phyloP scores from a whole-genome alignment of 1,139 yeast species.

The Taphrina sp. region DNA sequence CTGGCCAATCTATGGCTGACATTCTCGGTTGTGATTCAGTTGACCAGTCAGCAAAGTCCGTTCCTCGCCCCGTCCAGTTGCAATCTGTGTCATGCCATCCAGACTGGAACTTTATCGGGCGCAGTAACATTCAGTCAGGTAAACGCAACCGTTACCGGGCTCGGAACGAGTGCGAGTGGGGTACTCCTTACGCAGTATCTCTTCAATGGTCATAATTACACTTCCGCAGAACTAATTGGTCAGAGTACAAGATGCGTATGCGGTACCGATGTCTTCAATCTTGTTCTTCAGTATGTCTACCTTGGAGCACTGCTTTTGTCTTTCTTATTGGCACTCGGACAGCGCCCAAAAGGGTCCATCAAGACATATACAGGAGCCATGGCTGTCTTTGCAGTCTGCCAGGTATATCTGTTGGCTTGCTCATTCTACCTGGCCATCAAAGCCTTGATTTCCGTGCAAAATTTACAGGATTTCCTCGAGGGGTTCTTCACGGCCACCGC shows the following conservation, averaged over 20 bases:
- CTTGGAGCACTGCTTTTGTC: constrained; percentile 45
- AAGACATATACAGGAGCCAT: constrained; percentile 44
- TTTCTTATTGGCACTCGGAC: constrained; percentile 49
- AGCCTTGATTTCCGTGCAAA: constrained; percentile 38
- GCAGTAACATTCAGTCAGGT: constrained; percentile 3
- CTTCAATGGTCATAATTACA: constrained; percentile 13
- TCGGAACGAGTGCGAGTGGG: not conserved
- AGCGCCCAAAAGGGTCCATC: constrained; percentile 48
- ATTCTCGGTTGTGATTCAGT: constrained; percentile 53
- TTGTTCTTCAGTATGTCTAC: constrained; percentile 46
- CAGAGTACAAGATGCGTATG: constrained; percentile 33
- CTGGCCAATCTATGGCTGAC: constrained; percentile 78
- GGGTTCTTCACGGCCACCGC: constrained; percentile 38
- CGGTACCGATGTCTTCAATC: constrained; percentile 40
- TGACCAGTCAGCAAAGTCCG: constrained; percentile 47
- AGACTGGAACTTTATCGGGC: constrained; percentile 22
- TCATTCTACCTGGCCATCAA: constrained; percentile 46
- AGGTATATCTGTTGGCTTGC: constrained; percentile 45
- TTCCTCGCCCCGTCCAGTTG: constrained; percentile 41
- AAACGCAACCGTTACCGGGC: constrained; percentile 3
- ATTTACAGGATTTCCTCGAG: constrained; percentile 38
- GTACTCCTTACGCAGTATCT: not conserved
- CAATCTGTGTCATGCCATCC: constrained; percentile 44
- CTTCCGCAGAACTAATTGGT: constrained; percentile 6
- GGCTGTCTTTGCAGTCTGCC: constrained; percentile 47